These are phyloP conservation scores for Nelumbo lutea DNA, from an alignment of 164 flowering plant species.

Conservation along the genomic window DNA sequence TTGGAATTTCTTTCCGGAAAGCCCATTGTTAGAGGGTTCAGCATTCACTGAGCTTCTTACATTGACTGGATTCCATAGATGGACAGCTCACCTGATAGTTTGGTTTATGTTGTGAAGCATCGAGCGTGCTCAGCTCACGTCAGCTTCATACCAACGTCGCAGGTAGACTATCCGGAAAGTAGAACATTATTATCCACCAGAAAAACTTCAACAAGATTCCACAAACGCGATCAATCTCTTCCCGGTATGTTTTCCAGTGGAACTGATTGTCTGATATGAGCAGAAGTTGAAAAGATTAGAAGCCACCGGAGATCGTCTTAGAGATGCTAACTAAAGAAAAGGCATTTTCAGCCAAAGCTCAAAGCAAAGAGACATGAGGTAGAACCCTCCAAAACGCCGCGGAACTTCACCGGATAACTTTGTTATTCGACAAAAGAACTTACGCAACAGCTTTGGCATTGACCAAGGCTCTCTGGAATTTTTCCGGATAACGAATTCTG, in stretches of 20 bases:
- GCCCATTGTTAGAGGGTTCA: slow-evolving; percentile 32
- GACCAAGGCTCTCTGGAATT: slow-evolving; percentile 42
- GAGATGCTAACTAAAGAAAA: slow-evolving; percentile 54
- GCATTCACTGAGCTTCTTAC: slow-evolving; percentile 37
- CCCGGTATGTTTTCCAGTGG: too few species aligned
- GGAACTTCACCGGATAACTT: slow-evolving; percentile 67
- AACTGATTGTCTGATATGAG: slow-evolving; percentile 39
- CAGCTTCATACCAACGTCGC: slow-evolving; percentile 29
- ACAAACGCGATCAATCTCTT: slow-evolving; percentile 30
- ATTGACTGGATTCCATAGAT: slow-evolving; percentile 24
- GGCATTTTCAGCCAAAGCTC: slow-evolving; percentile 50
- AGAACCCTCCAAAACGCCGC: slow-evolving; percentile 57
- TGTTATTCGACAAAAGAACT: slow-evolving; percentile 49
- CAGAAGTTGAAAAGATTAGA: slow-evolving; percentile 35
- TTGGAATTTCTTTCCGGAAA: slow-evolving; percentile 47
- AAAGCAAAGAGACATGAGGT: slow-evolving; percentile 48
- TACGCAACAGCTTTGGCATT: slow-evolving; percentile 50
- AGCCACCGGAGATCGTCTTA: slow-evolving; percentile 33
- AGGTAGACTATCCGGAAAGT: slow-evolving; percentile 33
- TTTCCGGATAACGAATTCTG: slow-evolving; percentile 39
- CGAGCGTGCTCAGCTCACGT: slow-evolving; percentile 27
- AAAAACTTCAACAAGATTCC: slow-evolving; percentile 30
- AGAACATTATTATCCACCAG: slow-evolving; percentile 23
- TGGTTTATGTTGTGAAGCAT: slow-evolving; percentile 37
- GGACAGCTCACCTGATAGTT: too few species aligned